These are phyloP conservation scores for Sclerotinia glacialis DNA, from an alignment of 2,329 filamentous ascomycete genomes.

Conservation along the genomic window DNA sequence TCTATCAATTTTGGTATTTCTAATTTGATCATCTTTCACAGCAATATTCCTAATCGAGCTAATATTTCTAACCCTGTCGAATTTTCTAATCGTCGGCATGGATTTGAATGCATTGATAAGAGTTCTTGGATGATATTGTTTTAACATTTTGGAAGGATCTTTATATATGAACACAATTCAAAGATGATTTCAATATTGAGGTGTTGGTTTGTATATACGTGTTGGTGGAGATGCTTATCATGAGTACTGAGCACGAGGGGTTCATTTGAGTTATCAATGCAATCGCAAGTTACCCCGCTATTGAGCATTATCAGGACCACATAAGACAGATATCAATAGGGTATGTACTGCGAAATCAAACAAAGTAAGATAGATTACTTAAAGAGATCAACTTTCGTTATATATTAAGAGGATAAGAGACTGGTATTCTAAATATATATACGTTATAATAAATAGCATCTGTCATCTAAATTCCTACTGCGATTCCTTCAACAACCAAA, in stretches of 20 bases:
- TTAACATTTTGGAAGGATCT: neutral
- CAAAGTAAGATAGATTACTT: neutral
- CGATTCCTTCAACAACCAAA: too few relatives aligned
- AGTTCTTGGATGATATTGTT: neutral
- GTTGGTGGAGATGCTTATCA: neutral
- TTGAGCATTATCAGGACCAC: neutral
- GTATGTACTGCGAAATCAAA: too few relatives aligned
- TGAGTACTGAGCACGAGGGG: neutral
- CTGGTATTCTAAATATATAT: too few relatives aligned
- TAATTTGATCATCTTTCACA: constrained; percentile 51
- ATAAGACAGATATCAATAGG: neutral
- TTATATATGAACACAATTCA: neutral
- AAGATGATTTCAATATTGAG: neutral
- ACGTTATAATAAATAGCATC: too few relatives aligned
- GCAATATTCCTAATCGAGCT: constrained; percentile 26
- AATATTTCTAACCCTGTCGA: neutral
- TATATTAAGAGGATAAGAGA: neutral
- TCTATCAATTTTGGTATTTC: constrained; percentile 55
- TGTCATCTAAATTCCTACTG: too few relatives aligned
- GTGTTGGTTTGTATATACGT: neutral
- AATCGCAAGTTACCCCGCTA: neutral
- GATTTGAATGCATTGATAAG: constrained; percentile 25
- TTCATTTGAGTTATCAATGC: neutral
- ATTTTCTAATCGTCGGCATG: constrained; percentile 5
- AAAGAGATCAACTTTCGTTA: neutral